Evolutionary conservation across 2,329 filamentous ascomycete species (phyloP), one percentile per base, ranked within the genome.

Genomic region (Falciphora oryzae): DNA sequence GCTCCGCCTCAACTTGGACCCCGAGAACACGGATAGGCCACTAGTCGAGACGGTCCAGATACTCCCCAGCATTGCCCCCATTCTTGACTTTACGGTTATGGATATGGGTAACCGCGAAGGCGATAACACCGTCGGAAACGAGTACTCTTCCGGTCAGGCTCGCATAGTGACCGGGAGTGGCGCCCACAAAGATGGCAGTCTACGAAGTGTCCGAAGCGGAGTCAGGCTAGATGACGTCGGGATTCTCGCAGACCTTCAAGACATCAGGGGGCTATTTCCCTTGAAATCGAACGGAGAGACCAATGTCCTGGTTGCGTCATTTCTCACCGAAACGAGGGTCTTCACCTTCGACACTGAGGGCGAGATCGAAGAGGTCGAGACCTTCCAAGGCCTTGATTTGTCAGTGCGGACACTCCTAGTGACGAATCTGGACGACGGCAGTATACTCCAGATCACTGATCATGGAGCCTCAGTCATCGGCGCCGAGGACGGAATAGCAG

Each of bases 1-100:
- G 11, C 84, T 95, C 61, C 82, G 80, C 61, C 83, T 93, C 59
- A 81, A 84, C 63, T 80, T 89, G 38, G 83, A 79, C 27, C 67
- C 77, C 7, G 70, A 70, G 32, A 69, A 73, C 29, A 72, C 18
- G 44, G 44, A 53, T 4, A 53, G n/a, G 44, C 44, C 44, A 10
- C 44, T 81, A 0, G 80, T 93, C 66, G 81, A 88, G 61, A 76
- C 93, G 5, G 75, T 95, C 13, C 92, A 97, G 72, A 89, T 86
- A 0, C 82, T 96, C 65, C 80, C 85, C 4, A 99, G 97, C 72
- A 92, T 98, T 70, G 93, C 91, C 0, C 95, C 95, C 0, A 81
- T 99, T 57, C 78, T 98, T 56, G 95, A 99, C 73, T 97, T 99
- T 70, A 89, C 91, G 1, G 87, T 99, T 22, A 97, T 98, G 92